Percentiles rank a stretch among this genome's conserved stretches.
Evolutionary conservation across 2,329 filamentous ascomycete genomes (phyloP).

Genomic region (Sclerotinia subarctica): DNA sequence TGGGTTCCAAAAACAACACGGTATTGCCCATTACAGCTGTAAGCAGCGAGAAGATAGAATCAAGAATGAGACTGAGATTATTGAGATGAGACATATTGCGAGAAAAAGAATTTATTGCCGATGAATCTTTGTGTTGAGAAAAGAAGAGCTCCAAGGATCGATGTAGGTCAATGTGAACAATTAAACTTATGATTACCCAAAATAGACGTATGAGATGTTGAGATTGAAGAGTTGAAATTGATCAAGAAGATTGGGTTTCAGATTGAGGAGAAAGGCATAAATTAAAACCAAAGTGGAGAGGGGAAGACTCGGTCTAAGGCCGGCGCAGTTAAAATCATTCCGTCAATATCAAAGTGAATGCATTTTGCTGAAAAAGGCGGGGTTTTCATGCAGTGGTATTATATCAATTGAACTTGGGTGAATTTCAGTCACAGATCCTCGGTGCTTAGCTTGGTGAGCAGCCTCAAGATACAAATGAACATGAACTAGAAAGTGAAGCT

Average conservation of each 20-base stretch:
- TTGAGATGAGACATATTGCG: neutral
- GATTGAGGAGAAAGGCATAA: too few species aligned
- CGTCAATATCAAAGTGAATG: too few species aligned
- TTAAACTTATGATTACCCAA: neutral
- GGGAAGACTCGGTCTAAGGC: neutral
- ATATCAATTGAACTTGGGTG: neutral
- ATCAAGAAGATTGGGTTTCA: neutral
- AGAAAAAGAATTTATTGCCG: neutral
- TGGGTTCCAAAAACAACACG: neutral
- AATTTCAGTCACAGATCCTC: neutral
- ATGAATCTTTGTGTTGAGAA: neutral
- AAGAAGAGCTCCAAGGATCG: neutral
- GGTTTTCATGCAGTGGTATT: neutral
- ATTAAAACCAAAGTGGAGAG: neutral
- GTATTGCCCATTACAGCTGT: neutral
- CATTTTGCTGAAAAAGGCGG: neutral
- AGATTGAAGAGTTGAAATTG: neutral
- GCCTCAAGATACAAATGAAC: too few species aligned
- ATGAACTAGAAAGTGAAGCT: too few species aligned
- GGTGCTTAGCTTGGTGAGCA: neutral
- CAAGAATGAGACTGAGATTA: neutral
- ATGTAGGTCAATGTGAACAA: neutral
- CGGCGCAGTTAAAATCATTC: neutral
- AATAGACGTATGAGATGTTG: neutral
- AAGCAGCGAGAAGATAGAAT: neutral